A percentile compares a stretch with the other conserved stretches of the same genome.
phyloP scores from a whole-genome alignment of 169 alveolate genomes.

The Eimeria tenella region DNA sequence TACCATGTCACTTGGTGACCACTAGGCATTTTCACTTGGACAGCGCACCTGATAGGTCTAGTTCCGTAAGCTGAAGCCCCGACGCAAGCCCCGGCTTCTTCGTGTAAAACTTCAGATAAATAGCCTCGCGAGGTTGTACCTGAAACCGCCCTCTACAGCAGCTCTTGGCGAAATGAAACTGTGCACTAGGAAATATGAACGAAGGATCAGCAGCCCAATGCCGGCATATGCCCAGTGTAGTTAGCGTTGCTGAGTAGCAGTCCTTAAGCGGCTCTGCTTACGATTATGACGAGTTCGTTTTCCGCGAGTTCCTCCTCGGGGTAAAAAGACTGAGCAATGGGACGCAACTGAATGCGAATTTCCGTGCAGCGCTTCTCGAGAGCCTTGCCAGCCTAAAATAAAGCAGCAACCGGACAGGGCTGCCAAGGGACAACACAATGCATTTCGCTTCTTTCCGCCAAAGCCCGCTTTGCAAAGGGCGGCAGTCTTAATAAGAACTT shows the following conservation, averaged over 20 bases:
- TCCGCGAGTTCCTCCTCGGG: constrained; percentile 82
- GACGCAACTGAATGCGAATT: constrained; percentile 82
- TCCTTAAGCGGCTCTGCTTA: not conserved
- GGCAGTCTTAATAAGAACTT: not conserved
- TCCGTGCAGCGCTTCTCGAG: constrained; percentile 84
- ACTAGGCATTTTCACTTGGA: not conserved
- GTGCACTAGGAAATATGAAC: too few species aligned
- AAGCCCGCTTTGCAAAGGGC: not conserved
- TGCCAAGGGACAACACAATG: not conserved
- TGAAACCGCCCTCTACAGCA: not conserved
- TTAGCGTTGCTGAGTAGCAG: not conserved
- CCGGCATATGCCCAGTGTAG: too few species aligned
- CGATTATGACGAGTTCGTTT: constrained; percentile 80
- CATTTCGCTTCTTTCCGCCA: not conserved
- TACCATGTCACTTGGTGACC: not conserved
- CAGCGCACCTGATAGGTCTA: constrained; percentile 81
- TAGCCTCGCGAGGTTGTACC: constrained; percentile 85
- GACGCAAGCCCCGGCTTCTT: constrained; percentile 83
- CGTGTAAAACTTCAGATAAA: constrained; percentile 83
- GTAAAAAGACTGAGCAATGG: constrained; percentile 82
- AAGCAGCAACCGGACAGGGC: not conserved
- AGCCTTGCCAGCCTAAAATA: constrained; percentile 82
- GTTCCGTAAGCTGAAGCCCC: constrained; percentile 84
- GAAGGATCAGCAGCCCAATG: too few species aligned
- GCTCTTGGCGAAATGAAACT: not conserved